phyloP scores from a whole-genome alignment of 2,329 filamentous ascomycete genomes.

The Hirsutella rhossiliensis region DNA sequence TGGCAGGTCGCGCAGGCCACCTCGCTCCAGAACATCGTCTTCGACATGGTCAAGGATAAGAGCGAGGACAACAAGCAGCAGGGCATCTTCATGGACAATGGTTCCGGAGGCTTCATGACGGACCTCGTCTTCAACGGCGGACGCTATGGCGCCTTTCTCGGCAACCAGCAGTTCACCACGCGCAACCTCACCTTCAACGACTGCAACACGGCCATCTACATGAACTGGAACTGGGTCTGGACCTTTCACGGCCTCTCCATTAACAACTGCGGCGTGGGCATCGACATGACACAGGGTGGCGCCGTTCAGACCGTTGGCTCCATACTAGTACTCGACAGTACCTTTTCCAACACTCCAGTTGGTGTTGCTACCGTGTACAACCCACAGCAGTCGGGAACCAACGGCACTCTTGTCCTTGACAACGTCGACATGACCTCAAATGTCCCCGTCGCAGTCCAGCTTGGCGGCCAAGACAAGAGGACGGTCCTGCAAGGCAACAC shows the following conservation, averaged over 20 bases:
- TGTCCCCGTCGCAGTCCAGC: conserved; percentile 54
- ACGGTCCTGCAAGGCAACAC: conserved; percentile 58
- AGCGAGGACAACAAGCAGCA: conserved; percentile 55
- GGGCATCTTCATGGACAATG: conserved; percentile 78
- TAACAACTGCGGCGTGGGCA: conserved; percentile 60
- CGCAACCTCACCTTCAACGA: conserved; percentile 73
- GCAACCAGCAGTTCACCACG: conserved; percentile 79
- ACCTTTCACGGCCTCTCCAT: conserved; percentile 65
- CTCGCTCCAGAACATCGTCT: conserved; percentile 67
- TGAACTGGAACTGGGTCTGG: conserved; percentile 92
- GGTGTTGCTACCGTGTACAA: conserved; percentile 28
- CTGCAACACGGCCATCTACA: conserved; percentile 72
- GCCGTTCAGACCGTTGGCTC: conserved; percentile 71
- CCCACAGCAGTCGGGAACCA: conserved; percentile 1
- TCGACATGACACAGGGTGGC: conserved; percentile 58
- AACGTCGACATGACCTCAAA: conserved; percentile 66
- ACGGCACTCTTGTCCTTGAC: conserved; percentile 52
- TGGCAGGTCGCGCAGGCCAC: conserved; percentile 82
- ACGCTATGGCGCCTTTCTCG: conserved; percentile 64
- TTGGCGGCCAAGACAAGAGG: conserved; percentile 46
- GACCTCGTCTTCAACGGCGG: conserved; percentile 79
- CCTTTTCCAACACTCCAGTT: conserved; percentile 60
- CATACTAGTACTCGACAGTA: conserved; percentile 70
- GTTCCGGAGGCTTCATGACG: conserved; percentile 72
- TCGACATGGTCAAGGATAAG: conserved; percentile 62